These are phyloP conservation scores for Pseudogymnoascus sp. DNA, from an alignment of 2,329 filamentous ascomycete genomes.

Conservation along the genomic window DNA sequence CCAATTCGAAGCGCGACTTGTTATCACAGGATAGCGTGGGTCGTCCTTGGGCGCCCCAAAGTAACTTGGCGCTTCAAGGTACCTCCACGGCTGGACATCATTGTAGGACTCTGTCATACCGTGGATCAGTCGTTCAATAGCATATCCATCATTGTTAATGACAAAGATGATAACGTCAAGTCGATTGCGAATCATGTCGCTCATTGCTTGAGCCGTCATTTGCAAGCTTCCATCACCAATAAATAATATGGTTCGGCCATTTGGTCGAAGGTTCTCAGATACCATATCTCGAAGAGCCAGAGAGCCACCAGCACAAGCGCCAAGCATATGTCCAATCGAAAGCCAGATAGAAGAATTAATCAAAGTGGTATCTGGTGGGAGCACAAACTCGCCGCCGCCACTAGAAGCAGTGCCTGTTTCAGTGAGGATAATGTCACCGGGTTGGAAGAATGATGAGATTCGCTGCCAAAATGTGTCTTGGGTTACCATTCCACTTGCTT, in stretches of 20 bases:
- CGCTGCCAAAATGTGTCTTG: conserved; percentile 43
- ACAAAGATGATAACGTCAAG: conserved; percentile 45
- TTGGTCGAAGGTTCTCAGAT: conserved; percentile 23
- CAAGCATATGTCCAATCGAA: conserved; percentile 55
- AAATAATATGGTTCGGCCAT: conserved; percentile 46
- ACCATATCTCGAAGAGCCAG: conserved; percentile 44
- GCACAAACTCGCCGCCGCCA: conserved; percentile 43
- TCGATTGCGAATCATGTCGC: conserved; percentile 51
- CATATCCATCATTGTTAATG: conserved; percentile 54
- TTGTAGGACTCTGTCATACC: conserved; percentile 48
- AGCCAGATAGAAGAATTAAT: conserved; percentile 51
- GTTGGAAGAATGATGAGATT: conserved; percentile 39
- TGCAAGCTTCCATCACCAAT: conserved; percentile 60
- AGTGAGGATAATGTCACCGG: conserved; percentile 48
- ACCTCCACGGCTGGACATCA: conserved; percentile 45
- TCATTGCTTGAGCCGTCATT: conserved; percentile 59
- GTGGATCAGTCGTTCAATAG: conserved; percentile 51
- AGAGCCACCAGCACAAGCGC: conserved; percentile 47
- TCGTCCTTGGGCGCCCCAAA: conserved; percentile 39
- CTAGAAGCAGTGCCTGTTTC: conserved; percentile 53
- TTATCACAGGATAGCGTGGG: not conserved
- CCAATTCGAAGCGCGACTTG: conserved; percentile 3
- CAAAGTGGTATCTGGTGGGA: conserved; percentile 41
- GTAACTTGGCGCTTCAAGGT: conserved; percentile 41
- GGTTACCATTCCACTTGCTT: conserved; percentile 30